Percentiles rank a stretch among this genome's conserved stretches.
Conservation (phyloP, 2,329 filamentous ascomycete genomes). For the Fusarium tanahbumbuense region DNA sequence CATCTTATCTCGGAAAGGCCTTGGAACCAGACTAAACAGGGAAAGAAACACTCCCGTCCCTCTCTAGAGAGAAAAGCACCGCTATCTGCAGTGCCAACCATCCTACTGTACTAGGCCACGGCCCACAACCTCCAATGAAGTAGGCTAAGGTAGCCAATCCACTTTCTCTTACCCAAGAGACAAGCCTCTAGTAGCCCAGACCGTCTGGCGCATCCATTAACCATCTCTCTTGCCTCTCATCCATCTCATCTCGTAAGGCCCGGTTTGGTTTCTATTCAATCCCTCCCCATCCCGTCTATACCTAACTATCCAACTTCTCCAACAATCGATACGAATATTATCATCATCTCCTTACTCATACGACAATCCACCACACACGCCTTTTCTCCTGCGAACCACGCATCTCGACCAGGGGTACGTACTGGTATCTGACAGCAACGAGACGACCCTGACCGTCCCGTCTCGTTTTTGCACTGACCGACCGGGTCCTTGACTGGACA, state of each 20-base stretch:
- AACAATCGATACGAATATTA: conserved; percentile 33
- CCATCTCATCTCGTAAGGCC: conserved; percentile 15
- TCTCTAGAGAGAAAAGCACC: background rate
- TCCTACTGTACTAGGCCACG: background rate
- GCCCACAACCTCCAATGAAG: conserved; percentile 4
- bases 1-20: conserved; percentile 2
- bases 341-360: conserved; percentile 7
- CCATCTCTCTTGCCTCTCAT: conserved; percentile 30
- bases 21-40: background rate
- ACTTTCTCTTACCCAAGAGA: conserved; percentile 27
- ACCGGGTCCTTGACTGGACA: conserved; percentile 37
- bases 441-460: conserved; percentile 41
- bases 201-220: conserved; percentile 31
- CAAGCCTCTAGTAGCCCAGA: conserved; percentile 31
- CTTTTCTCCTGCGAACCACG: conserved; percentile 24
- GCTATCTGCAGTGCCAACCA: conserved; percentile 1
- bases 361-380: conserved; percentile 8
- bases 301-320: conserved; percentile 1
- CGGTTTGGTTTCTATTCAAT: conserved; percentile 22
- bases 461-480: conserved; percentile 44
- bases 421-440: conserved; percentile 23
- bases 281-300: conserved; percentile 16
- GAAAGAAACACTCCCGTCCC: background rate
- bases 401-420: conserved; percentile 34
- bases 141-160: conserved; percentile 18